Conservation (phyloP, 495 filamentous ascomycete species). For the Aspergillus mulundensis region DNA sequence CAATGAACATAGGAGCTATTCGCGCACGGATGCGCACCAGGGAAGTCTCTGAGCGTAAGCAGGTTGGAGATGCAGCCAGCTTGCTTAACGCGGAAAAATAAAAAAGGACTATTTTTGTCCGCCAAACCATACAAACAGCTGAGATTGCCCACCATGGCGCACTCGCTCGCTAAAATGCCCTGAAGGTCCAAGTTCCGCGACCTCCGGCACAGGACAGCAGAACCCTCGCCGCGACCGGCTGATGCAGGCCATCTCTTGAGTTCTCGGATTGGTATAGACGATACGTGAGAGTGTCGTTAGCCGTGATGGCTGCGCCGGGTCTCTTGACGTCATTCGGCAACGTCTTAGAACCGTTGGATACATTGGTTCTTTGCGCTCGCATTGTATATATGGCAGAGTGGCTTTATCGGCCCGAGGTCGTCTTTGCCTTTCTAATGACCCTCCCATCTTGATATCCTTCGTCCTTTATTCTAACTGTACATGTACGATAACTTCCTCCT, state of each 20-base stretch:
- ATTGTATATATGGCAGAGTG: conserved; percentile 13
- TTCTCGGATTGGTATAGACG: neutral
- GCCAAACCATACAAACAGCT: neutral
- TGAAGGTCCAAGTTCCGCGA: neutral
- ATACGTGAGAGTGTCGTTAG: neutral
- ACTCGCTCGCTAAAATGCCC: neutral
- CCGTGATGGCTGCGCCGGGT: neutral
- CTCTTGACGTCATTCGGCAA: neutral
- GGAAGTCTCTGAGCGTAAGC: conserved; percentile 78
- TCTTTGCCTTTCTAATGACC: neutral
- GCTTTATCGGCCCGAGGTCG: neutral
- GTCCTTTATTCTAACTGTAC: neutral
- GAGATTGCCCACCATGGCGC: neutral
- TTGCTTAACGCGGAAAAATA: conserved; percentile 40
- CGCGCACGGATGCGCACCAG: conserved; percentile 49
- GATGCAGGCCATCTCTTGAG: neutral
- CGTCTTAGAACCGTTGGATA: neutral
- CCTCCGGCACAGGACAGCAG: neutral
- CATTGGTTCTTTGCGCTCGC: neutral
- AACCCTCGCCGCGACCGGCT: neutral
- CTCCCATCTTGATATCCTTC: neutral
- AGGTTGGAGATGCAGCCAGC: conserved; percentile 78
- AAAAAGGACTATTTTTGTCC: neutral
- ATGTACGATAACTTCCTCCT: conserved; percentile 7
- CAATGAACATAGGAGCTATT: conserved; percentile 57